phyloP scores from a whole-genome alignment of 768 basidiomycete species.

The Mycena alexandri region DNA sequence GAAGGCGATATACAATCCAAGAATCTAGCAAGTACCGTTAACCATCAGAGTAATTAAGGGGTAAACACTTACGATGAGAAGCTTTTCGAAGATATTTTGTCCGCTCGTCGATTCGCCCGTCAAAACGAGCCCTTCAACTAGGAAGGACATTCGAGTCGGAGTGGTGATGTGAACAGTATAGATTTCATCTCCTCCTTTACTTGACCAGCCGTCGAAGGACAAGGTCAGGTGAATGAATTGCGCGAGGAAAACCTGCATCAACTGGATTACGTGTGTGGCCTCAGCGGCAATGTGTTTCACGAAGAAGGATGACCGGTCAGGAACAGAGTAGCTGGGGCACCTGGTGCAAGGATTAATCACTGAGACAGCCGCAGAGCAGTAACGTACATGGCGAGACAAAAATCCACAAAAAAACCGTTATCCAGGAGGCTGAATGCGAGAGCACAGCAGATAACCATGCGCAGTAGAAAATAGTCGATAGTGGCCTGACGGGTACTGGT shows the following conservation, averaged over 20 bases:
- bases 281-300: conserved; percentile 14
- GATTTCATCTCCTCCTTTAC: conserved; percentile 20
- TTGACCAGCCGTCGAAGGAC: conserved; percentile 29
- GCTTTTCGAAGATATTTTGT: background rate
- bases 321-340: conserved; percentile 23
- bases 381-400: conserved; percentile 11
- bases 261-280: conserved; percentile 1
- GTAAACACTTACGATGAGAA: background rate
- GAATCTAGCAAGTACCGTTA: background rate
- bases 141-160: conserved; percentile 16
- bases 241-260: background rate
- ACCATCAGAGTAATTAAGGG: background rate
- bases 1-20: conserved; percentile 4
- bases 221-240: conserved; percentile 12
- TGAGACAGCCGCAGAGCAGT: background rate
- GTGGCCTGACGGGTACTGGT: conserved; percentile 4
- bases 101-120: background rate
- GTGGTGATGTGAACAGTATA: conserved; percentile 29
- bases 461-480: conserved; percentile 18
- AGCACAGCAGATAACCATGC: conserved; percentile 31
- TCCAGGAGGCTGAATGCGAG: conserved; percentile 20
- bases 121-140: conserved; percentile 9
- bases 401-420: conserved; percentile 33
- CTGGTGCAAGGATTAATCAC: background rate
- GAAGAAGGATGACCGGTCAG: conserved; percentile 23